phyloP scores from a whole-genome alignment of 177 flowering plant species.

The Vitis hybrid region DNA sequence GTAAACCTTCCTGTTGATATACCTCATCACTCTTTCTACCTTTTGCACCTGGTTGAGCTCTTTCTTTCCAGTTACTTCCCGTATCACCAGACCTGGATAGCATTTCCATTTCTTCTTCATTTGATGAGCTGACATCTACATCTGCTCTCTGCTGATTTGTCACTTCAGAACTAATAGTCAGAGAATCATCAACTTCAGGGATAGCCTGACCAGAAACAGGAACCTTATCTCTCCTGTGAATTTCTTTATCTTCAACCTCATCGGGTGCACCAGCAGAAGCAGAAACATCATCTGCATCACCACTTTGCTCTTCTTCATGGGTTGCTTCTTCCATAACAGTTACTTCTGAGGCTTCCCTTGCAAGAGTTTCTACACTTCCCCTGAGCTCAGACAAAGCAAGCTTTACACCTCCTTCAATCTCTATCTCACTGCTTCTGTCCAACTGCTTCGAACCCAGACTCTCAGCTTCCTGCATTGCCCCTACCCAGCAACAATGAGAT shows the following conservation, averaged over 20 bases:
- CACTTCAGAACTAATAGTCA: conserved; percentile 10
- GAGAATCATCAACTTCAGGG: conserved; percentile 14
- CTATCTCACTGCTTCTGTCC: conserved; percentile 25
- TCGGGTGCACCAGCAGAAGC: conserved; percentile 9
- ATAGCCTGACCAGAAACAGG: conserved; percentile 11
- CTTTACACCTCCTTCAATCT: conserved; percentile 23
- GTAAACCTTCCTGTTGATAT: conserved; percentile 6
- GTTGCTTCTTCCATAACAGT: conserved; percentile 16
- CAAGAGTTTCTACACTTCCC: conserved; percentile 19
- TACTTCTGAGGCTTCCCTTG: conserved; percentile 11
- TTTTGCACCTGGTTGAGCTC: conserved; percentile 11
- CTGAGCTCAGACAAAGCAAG: conserved; percentile 11
- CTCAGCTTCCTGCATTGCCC: conserved; percentile 93
- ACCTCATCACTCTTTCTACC: conserved; percentile 17
- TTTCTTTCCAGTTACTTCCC: conserved; percentile 5
- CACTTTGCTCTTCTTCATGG: conserved; percentile 9
- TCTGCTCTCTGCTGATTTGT: conserved; percentile 18
- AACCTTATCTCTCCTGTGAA: conserved; percentile 7
- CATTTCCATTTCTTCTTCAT: conserved; percentile 8
- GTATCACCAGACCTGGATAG: conserved; percentile 2
- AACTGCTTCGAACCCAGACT: conserved; percentile 38
- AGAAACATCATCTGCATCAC: conserved; percentile 15
- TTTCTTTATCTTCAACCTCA: too few species aligned
- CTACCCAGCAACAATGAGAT: conserved; percentile 90
- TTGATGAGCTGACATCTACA: conserved; percentile 3